Conservation (phyloP, 164 flowering plant genomes). For the Echeveria elegans region DNA sequence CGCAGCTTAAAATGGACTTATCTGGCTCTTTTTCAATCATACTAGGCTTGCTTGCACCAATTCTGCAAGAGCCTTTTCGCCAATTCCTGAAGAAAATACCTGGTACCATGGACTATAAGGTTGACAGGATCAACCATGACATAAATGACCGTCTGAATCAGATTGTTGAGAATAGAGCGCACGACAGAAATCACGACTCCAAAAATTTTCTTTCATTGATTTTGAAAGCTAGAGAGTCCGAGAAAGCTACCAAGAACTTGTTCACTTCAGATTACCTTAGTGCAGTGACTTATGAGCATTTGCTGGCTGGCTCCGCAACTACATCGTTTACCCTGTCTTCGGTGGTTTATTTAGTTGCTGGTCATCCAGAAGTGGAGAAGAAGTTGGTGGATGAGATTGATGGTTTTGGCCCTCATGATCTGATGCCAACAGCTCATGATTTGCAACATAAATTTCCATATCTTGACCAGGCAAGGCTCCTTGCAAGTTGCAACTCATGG, state of each 20-base stretch:
- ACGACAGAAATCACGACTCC: constrained; percentile 28
- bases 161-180: constrained; percentile 54
- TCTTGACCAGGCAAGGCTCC: constrained; percentile 59
- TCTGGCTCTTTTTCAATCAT: constrained; percentile 78
- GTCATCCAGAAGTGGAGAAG: constrained; percentile 72
- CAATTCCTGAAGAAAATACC: constrained; percentile 69
- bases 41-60: constrained; percentile 67
- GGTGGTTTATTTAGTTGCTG: constrained; percentile 59
- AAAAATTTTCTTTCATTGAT: constrained; percentile 75
- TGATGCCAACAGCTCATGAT: constrained; percentile 56
- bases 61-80: constrained; percentile 75
- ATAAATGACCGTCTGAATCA: constrained; percentile 45
- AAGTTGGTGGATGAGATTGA: constrained; percentile 75
- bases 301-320: constrained; percentile 89
- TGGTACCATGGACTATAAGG: constrained; percentile 65
- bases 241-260: constrained; percentile 30
- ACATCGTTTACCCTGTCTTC: constrained; percentile 79
- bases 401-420: constrained; percentile 46
- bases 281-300: constrained; percentile 81
- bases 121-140: constrained; percentile 43
- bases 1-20: constrained; percentile 88
- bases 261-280: constrained; percentile 73
- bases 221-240: constrained; percentile 57
- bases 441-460: constrained; percentile 75
- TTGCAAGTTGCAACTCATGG: background rate